Conservation (phyloP, 1,284 basidiomycete species). For the Heterobasidion occidentale region DNA sequence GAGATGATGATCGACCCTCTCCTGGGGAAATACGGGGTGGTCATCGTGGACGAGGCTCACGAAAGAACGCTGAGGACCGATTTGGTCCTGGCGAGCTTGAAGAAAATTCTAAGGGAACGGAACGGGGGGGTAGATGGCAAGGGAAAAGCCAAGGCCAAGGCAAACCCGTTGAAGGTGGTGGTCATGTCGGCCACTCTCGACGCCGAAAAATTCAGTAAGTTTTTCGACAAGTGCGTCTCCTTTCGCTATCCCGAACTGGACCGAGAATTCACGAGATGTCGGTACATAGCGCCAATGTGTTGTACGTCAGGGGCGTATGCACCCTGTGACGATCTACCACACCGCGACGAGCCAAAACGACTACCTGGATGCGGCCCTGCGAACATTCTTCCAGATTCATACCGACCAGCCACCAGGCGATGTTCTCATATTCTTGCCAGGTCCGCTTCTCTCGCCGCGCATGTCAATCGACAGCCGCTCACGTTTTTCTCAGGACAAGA, state of each 20-base stretch:
- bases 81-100: constrained; percentile 87
- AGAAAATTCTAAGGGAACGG: constrained; percentile 31
- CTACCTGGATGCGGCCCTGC: constrained; percentile 84
- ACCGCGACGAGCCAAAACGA: constrained; percentile 69
- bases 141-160: constrained; percentile 22
- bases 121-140: constrained; percentile 31
- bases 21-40: constrained; percentile 80
- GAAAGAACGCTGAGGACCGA: constrained; percentile 94
- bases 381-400: constrained; percentile 90
- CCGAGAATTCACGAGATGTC: constrained; percentile 9
- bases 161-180: constrained; percentile 76
- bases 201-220: constrained; percentile 87
- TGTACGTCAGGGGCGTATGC: constrained; percentile 90
- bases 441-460: constrained; percentile 23
- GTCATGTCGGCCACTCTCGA: constrained; percentile 98
- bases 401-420: constrained; percentile 76
- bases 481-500: constrained; percentile 65
- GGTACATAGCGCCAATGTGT: constrained; percentile 66
- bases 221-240: constrained; percentile 67
- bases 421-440: constrained; percentile 90
- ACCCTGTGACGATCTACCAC: constrained; percentile 82
- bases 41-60: constrained; percentile 97
- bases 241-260: neutral
- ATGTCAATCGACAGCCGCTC: neutral
- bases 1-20: constrained; percentile 77